phyloP scores from a whole-genome alignment of 2,329 filamentous ascomycete genomes.

The Monosporascus sp. region DNA sequence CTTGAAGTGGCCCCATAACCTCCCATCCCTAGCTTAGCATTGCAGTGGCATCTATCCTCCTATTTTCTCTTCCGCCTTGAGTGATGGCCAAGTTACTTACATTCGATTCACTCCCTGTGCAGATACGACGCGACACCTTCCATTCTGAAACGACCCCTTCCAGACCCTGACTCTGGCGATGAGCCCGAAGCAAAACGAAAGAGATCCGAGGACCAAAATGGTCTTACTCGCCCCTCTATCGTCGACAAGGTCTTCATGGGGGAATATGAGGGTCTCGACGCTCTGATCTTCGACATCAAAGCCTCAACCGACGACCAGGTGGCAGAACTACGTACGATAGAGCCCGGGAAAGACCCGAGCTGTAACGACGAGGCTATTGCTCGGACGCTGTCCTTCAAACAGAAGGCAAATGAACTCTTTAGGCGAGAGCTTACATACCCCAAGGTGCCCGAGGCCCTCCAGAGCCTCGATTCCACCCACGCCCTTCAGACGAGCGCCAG shows the following conservation, averaged over 20 bases:
- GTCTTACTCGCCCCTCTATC: conserved; percentile 37
- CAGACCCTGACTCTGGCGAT: conserved; percentile 35
- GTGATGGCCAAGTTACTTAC: not conserved
- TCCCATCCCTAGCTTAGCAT: not conserved
- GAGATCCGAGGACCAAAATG: conserved; percentile 42
- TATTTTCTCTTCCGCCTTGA: conserved; percentile 11
- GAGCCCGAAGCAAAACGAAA: conserved; percentile 57
- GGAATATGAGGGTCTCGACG: conserved; percentile 56
- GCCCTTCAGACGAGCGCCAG: conserved; percentile 33
- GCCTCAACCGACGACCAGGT: conserved; percentile 42
- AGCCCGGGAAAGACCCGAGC: conserved; percentile 15
- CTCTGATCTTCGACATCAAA: conserved; percentile 56
- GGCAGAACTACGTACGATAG: conserved; percentile 33
- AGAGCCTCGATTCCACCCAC: conserved; percentile 33
- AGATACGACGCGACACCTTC: conserved; percentile 52
- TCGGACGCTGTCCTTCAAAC: conserved; percentile 52
- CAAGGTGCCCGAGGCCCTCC: conserved; percentile 30
- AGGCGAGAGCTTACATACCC: conserved; percentile 54
- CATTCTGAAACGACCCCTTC: conserved; percentile 50
- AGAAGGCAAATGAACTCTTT: conserved; percentile 57
- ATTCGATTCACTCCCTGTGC: conserved; percentile 21
- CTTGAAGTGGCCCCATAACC: not conserved
- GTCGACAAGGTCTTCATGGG: conserved; percentile 48
- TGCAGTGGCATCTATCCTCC: not conserved
- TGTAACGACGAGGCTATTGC: conserved; percentile 33